These are phyloP conservation scores for Termitomyces sp. DNA, from an alignment of 768 basidiomycete genomes.

Conservation along the genomic window DNA sequence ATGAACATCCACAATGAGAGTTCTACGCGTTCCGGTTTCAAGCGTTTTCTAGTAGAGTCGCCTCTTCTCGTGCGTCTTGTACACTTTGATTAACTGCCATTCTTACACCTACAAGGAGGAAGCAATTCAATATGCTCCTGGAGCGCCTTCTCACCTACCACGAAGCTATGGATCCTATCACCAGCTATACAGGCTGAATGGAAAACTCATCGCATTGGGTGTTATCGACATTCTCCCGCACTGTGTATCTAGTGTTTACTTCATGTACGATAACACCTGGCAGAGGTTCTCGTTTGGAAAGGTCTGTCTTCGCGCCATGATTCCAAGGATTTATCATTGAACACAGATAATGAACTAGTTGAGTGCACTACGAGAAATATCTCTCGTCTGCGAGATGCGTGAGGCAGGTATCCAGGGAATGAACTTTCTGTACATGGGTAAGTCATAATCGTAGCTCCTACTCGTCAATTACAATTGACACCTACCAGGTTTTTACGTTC, in stretches of 20 bases:
- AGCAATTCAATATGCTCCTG: constrained; percentile 50
- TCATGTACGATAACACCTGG: constrained; percentile 77
- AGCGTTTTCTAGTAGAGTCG: constrained; percentile 71
- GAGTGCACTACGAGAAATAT: constrained; percentile 77
- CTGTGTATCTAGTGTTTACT: constrained; percentile 83
- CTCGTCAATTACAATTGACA: neutral
- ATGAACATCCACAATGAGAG: constrained; percentile 69
- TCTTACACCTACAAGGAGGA: constrained; percentile 34
- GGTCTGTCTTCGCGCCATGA: constrained; percentile 27
- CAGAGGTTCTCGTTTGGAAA: constrained; percentile 74
- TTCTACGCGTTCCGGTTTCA: constrained; percentile 48
- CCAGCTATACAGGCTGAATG: constrained; percentile 81
- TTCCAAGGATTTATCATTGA: neutral
- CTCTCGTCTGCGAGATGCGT: constrained; percentile 70
- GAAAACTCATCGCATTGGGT: constrained; percentile 73
- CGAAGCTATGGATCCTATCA: constrained; percentile 88
- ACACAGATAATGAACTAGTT: constrained; percentile 39
- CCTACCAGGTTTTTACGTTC: constrained; percentile 81
- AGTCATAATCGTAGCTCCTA: neutral
- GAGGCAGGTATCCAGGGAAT: constrained; percentile 59
- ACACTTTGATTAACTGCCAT: neutral
- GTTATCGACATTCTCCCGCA: constrained; percentile 87
- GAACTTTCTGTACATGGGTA: constrained; percentile 84
- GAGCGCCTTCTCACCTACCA: constrained; percentile 56
- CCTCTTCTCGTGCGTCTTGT: constrained; percentile 56